These are phyloP conservation scores for Echeveria elegans DNA, from an alignment of 164 flowering plant genomes.

Conservation along the genomic window DNA sequence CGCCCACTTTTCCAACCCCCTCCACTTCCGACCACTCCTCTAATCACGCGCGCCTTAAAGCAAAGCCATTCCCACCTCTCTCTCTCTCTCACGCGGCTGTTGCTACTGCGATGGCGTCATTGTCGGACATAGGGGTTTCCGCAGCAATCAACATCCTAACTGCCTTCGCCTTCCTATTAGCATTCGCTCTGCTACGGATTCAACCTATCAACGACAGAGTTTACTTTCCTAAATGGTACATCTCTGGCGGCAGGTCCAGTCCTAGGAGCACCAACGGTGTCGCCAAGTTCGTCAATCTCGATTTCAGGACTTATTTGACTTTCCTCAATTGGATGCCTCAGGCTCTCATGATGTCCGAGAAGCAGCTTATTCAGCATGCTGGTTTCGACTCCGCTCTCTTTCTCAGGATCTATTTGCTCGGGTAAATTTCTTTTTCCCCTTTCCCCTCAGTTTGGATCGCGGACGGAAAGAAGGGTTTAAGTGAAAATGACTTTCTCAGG, in stretches of 20 bases:
- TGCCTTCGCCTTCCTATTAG: constrained; percentile 73
- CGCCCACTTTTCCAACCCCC: background rate
- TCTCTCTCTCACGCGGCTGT: background rate
- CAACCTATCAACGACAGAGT: constrained; percentile 94
- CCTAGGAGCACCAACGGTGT: constrained; percentile 36
- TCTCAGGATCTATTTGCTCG: constrained; percentile 75
- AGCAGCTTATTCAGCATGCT: constrained; percentile 68
- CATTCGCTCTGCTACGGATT: constrained; percentile 77
- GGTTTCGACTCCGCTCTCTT: constrained; percentile 94
- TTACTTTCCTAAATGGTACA: constrained; percentile 94
- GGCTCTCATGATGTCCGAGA: constrained; percentile 69
- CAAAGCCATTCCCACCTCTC: background rate
- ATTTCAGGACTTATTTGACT: constrained; percentile 58
- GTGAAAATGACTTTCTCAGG: too few relatives aligned
- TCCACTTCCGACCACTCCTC: background rate
- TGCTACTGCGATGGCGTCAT: constrained; percentile 53
- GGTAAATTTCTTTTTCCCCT: constrained; percentile 40
- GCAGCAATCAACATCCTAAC: constrained; percentile 64
- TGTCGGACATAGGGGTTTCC: constrained; percentile 79
- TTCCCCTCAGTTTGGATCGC: too few relatives aligned
- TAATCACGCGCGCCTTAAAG: background rate
- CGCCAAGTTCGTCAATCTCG: constrained; percentile 67
- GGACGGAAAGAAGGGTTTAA: too few relatives aligned
- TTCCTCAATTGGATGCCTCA: constrained; percentile 97
- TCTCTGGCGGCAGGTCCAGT: constrained; percentile 48